These are phyloP conservation scores for Acacia melanoxylon DNA, from an alignment of 306 rosid genomes.

Conservation along the genomic window DNA sequence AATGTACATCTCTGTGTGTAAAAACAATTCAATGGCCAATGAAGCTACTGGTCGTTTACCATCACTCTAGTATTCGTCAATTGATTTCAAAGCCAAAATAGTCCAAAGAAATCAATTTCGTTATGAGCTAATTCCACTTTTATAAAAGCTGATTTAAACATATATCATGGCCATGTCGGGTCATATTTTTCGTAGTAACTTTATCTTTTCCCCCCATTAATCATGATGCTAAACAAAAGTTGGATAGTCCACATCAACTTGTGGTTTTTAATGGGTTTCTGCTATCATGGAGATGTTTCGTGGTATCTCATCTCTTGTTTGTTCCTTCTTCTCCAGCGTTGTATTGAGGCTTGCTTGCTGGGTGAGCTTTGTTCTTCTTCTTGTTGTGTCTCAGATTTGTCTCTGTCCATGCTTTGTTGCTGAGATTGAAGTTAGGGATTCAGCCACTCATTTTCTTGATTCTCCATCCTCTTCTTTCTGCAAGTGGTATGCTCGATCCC, in stretches of 20 bases:
- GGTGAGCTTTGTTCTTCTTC: too few species aligned
- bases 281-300: too few species aligned
- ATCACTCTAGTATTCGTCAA: conserved; percentile 13
- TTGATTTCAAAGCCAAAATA: conserved; percentile 41
- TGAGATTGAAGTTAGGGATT: too few species aligned
- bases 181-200: background rate
- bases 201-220: background rate
- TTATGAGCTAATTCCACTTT: conserved; percentile 31
- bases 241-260: background rate
- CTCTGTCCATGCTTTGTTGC: too few species aligned
- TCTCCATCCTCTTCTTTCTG: too few species aligned
- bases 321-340: too few species aligned
- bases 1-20: background rate
- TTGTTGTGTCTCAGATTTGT: too few species aligned
- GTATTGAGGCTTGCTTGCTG: too few species aligned
- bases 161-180: conserved; percentile 33
- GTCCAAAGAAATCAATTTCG: conserved; percentile 38
- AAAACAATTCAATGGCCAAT: background rate
- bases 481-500: too few species aligned
- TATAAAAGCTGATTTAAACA: conserved; percentile 26
- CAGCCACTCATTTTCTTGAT: too few species aligned
- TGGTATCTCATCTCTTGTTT: too few species aligned
- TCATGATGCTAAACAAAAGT: background rate
- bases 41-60: background rate
- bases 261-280: too few species aligned